phyloP scores from a whole-genome alignment of 257 asterid species.

The Eustoma russellianum region DNA sequence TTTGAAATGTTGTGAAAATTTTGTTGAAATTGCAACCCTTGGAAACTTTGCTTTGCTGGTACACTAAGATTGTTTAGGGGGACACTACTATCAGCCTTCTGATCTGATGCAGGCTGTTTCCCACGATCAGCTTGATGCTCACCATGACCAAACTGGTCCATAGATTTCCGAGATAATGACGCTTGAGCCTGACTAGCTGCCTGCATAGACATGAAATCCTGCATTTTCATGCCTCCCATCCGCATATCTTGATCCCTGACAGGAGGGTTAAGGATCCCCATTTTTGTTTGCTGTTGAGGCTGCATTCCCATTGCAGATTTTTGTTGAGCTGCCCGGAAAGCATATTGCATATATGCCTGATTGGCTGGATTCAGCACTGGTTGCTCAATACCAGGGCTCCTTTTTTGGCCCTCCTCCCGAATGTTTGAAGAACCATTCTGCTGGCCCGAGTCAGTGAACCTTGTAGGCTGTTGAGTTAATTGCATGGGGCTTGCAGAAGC shows the following conservation, averaged over 20 bases:
- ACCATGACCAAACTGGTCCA: slow-evolving; percentile 41
- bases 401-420: slow-evolving; percentile 59
- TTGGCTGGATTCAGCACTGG: slow-evolving; percentile 62
- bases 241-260: slow-evolving; percentile 73
- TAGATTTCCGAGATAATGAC: slow-evolving; percentile 59
- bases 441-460: slow-evolving; percentile 61
- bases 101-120: slow-evolving; percentile 44
- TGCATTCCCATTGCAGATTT: slow-evolving; percentile 61
- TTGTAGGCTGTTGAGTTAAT: slow-evolving; percentile 68
- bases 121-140: slow-evolving; percentile 55
- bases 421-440: slow-evolving; percentile 59
- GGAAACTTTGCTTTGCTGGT: slow-evolving; percentile 29
- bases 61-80: slow-evolving; percentile 44
- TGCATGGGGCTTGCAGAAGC: slow-evolving; percentile 65
- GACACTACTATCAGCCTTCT: slow-evolving; percentile 47
- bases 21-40: slow-evolving; percentile 59
- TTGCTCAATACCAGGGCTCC: slow-evolving; percentile 80
- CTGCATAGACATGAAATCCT: slow-evolving; percentile 54
- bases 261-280: slow-evolving; percentile 53
- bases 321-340: slow-evolving; percentile 69
- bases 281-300: slow-evolving; percentile 69
- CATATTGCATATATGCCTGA: slow-evolving; percentile 81
- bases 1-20: slow-evolving; percentile 43
- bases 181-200: slow-evolving; percentile 58
- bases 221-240: slow-evolving; percentile 55